Percentiles rank a stretch among this genome's conserved stretches.
Conservation (phyloP, 345 rosid species). For the Theobroma cacao region DNA sequence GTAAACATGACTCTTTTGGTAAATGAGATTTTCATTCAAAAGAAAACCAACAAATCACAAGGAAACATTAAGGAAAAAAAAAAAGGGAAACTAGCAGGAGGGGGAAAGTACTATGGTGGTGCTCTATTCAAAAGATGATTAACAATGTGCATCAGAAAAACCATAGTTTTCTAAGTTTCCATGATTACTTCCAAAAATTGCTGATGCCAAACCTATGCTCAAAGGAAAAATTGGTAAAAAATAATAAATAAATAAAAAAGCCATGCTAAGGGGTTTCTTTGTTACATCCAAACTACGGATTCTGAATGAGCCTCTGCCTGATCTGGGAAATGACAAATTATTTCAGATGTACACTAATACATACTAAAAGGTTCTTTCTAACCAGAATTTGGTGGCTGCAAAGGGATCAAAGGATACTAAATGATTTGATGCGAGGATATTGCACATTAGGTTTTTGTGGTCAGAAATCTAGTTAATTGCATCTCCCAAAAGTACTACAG, state of each 20-base stretch:
- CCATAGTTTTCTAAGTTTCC: background rate
- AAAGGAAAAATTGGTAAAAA: too few species aligned
- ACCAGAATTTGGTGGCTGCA: background rate
- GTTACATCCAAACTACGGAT: background rate
- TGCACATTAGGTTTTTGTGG: too few species aligned
- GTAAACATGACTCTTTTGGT: background rate
- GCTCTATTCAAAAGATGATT: background rate
- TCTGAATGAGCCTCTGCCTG: background rate
- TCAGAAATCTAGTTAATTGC: too few species aligned
- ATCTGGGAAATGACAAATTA: background rate
- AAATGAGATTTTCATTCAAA: background rate
- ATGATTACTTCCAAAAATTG: background rate
- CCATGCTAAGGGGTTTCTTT: background rate
- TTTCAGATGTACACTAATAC: background rate
- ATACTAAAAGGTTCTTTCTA: background rate
- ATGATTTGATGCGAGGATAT: too few species aligned
- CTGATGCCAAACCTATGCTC: background rate
- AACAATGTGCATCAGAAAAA: background rate
- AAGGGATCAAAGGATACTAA: too few species aligned
- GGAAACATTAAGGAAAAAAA: background rate
- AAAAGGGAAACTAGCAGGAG: background rate
- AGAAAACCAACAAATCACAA: background rate
- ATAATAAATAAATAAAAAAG: too few species aligned
- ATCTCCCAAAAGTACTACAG: too few species aligned
- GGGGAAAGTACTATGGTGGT: background rate